A percentile compares a stretch with the other conserved stretches of the same genome.
phyloP scores from a whole-genome alignment of 2,329 filamentous ascomycete species.

The Stachybotrys elegans region DNA sequence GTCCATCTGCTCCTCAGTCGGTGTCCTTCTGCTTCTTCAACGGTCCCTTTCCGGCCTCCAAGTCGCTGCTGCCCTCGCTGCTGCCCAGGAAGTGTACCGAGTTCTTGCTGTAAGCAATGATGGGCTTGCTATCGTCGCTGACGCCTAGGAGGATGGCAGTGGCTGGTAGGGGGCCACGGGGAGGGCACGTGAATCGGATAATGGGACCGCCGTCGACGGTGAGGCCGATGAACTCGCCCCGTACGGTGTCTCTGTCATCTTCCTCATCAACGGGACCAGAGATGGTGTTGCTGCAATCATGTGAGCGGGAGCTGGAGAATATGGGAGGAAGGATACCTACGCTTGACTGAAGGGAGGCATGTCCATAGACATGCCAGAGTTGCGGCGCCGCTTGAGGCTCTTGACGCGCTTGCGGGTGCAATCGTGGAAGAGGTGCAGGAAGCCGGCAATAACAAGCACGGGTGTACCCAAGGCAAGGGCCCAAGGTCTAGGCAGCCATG shows the following conservation, averaged over 20 bases:
- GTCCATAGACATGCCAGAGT: too few relatives aligned
- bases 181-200: conserved; percentile 34
- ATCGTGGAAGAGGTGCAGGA: conserved; percentile 44
- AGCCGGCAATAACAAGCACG: conserved; percentile 52
- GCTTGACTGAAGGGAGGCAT: conserved; percentile 37
- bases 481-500: conserved; percentile 39
- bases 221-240: conserved; percentile 37
- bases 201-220: conserved; percentile 41
- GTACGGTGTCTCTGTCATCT: conserved; percentile 24
- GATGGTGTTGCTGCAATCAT: conserved; percentile 29
- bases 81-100: conserved; percentile 27
- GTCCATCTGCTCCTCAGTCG: too few relatives aligned
- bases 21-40: not conserved
- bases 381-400: too few relatives aligned
- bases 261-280: conserved; percentile 27
- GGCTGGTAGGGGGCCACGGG: conserved; percentile 22
- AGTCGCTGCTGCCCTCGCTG: conserved; percentile 11
- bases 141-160: conserved; percentile 32
- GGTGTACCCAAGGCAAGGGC: conserved; percentile 55
- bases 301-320: conserved; percentile 9
- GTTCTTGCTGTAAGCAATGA: conserved; percentile 33
- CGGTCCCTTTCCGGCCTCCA: not conserved
- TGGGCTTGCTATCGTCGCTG: conserved; percentile 26
- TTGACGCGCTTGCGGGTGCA: conserved; percentile 30
- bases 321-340: conserved; percentile 24